Evolutionary conservation across 208 protist genomes (phyloP).

Genomic region (Trypanosoma brucei): DNA sequence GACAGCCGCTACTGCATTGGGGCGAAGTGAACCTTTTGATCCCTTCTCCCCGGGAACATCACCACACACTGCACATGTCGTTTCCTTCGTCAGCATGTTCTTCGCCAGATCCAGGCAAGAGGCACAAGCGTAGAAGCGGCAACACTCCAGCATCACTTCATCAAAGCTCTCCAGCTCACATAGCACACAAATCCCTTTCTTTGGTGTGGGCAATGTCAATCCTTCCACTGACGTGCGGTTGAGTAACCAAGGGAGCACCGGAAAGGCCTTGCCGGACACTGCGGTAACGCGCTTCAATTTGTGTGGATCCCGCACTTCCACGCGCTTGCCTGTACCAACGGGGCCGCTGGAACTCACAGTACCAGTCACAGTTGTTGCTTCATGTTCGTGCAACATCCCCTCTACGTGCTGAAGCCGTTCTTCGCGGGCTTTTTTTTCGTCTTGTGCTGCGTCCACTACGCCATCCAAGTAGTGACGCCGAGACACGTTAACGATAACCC

Average conservation of each 20-base stretch:
- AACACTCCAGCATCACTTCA: conserved; percentile 42
- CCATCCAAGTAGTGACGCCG: conserved; percentile 60
- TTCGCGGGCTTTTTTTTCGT: conserved; percentile 22
- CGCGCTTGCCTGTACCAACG: not conserved
- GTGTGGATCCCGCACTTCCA: conserved; percentile 20
- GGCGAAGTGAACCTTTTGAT: not conserved
- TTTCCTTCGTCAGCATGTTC: conserved; percentile 56
- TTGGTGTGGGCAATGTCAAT: conserved; percentile 7
- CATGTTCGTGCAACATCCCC: conserved; percentile 28
- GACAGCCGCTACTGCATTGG: not conserved
- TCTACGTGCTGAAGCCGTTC: conserved; percentile 40
- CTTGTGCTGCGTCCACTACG: conserved; percentile 26
- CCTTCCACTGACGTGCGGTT: conserved; percentile 1
- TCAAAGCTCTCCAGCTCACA: conserved; percentile 55
- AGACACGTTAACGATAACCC: conserved; percentile 57
- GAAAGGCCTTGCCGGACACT: conserved; percentile 53
- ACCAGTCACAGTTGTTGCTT: not conserved
- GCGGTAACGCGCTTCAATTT: conserved; percentile 41
- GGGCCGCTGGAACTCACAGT: not conserved
- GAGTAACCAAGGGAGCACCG: conserved; percentile 36
- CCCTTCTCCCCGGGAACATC: not conserved
- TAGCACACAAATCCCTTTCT: conserved; percentile 49
- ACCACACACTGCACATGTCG: conserved; percentile 71
- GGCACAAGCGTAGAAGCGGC: conserved; percentile 45
- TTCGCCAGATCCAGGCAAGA: conserved; percentile 47